phyloP scores from a whole-genome alignment of 139 green algal genomes.

The Desmodesmus armatus region DNA sequence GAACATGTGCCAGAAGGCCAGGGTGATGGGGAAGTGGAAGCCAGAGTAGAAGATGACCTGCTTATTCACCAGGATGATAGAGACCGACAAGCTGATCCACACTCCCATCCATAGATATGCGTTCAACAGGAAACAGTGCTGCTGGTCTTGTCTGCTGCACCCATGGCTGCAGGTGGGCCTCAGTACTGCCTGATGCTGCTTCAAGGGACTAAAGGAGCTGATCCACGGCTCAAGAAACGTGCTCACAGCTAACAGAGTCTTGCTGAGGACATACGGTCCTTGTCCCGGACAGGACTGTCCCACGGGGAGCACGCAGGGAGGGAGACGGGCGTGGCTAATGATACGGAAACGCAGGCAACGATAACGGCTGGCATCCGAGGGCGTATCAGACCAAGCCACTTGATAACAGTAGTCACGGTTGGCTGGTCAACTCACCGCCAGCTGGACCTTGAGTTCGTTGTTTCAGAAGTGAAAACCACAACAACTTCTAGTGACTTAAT shows the following conservation, averaged over 20 bases:
- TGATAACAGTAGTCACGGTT: too few relatives aligned
- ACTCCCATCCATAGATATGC: not conserved
- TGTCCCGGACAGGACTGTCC: not conserved
- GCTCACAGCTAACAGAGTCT: not conserved
- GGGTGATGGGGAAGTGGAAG: not conserved
- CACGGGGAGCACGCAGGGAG: not conserved
- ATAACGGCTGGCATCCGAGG: too few relatives aligned
- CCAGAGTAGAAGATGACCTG: not conserved
- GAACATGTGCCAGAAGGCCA: conserved; percentile 33
- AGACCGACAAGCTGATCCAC: not conserved
- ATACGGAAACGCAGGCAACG: too few relatives aligned
- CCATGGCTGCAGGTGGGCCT: not conserved
- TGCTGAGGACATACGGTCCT: not conserved
- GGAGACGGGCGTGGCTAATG: too few relatives aligned
- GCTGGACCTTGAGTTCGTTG: too few relatives aligned
- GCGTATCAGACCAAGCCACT: too few relatives aligned
- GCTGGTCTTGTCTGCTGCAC: not conserved
- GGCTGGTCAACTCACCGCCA: too few relatives aligned
- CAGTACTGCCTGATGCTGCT: not conserved
- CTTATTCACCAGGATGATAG: conserved; percentile 34
- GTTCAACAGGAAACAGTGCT: not conserved
- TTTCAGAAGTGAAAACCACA: too few relatives aligned
- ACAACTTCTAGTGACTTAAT: too few relatives aligned
- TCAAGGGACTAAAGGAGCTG: not conserved
- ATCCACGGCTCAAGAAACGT: not conserved